Conservation (phyloP, 2,329 filamentous ascomycete genomes). For the Metarhizium album region DNA sequence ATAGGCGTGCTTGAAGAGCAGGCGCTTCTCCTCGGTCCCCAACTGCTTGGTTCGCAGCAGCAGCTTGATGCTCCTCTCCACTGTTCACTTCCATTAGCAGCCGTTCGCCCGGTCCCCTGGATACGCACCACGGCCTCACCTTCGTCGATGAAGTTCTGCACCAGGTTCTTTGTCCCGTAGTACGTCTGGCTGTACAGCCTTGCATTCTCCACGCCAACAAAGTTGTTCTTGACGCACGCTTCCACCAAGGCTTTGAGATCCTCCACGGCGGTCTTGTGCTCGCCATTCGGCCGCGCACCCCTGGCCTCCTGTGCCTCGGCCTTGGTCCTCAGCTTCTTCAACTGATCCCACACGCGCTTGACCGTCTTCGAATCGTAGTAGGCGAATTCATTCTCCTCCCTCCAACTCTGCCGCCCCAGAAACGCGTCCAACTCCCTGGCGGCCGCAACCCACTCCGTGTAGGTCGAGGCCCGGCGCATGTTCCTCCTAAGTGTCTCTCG, state of each 20-base stretch:
- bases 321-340: constrained; percentile 51
- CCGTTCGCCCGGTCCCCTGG: not conserved
- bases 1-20: constrained; percentile 76
- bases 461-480: constrained; percentile 62
- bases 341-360: constrained; percentile 62
- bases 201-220: constrained; percentile 87
- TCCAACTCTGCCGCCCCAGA: constrained; percentile 72
- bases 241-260: constrained; percentile 71
- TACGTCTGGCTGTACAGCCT: constrained; percentile 96
- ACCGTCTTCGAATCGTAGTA: constrained; percentile 88
- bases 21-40: constrained; percentile 60
- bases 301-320: constrained; percentile 43
- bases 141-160: constrained; percentile 85
- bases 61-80: constrained; percentile 55
- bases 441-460: constrained; percentile 72
- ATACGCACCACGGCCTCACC: constrained; percentile 30
- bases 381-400: constrained; percentile 63
- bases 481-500: constrained; percentile 60
- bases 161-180: constrained; percentile 89
- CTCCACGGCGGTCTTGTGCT: constrained; percentile 46
- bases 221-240: constrained; percentile 95
- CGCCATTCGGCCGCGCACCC: constrained; percentile 21
- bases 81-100: constrained; percentile 24
- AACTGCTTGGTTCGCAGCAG: constrained; percentile 59
- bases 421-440: constrained; percentile 72